These are phyloP conservation scores for Heliosperma pusillum DNA, from an alignment of 148 eudicot genomes.

Conservation along the genomic window DNA sequence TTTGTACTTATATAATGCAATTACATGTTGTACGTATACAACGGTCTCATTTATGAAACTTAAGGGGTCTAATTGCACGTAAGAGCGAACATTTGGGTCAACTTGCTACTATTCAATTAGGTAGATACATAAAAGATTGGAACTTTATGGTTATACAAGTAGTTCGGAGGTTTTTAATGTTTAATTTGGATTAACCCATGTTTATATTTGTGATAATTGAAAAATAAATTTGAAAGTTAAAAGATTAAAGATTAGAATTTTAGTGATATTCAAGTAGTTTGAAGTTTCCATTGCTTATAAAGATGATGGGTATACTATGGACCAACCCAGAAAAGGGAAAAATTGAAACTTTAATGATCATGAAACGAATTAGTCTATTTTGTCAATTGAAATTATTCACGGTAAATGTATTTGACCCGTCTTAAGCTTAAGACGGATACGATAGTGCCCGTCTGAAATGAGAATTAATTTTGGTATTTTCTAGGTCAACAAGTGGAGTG, in stretches of 20 bases:
- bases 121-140: background rate
- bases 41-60: too few species aligned
- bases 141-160: background rate
- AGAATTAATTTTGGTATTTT: too few species aligned
- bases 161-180: background rate
- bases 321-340: background rate
- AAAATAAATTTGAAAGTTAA: constrained; percentile 1
- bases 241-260: too few species aligned
- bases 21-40: too few species aligned
- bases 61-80: too few species aligned
- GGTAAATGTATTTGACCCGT: background rate
- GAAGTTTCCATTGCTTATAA: background rate
- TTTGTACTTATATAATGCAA: too few species aligned
- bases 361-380: constrained; percentile 4
- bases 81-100: too few species aligned
- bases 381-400: background rate
- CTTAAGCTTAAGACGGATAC: too few species aligned
- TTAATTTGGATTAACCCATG: background rate
- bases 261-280: background rate
- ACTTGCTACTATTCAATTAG: too few species aligned
- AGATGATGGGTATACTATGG: background rate
- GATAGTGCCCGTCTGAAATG: too few species aligned
- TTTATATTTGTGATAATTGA: background rate
- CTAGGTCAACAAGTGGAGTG: too few species aligned
- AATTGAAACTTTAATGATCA: constrained; percentile 2